A percentile compares a stretch with the other conserved stretches of the same genome.
Evolutionary conservation across 1,139 yeast species (phyloP).

Genomic region (Kodamaea suecica): DNA sequence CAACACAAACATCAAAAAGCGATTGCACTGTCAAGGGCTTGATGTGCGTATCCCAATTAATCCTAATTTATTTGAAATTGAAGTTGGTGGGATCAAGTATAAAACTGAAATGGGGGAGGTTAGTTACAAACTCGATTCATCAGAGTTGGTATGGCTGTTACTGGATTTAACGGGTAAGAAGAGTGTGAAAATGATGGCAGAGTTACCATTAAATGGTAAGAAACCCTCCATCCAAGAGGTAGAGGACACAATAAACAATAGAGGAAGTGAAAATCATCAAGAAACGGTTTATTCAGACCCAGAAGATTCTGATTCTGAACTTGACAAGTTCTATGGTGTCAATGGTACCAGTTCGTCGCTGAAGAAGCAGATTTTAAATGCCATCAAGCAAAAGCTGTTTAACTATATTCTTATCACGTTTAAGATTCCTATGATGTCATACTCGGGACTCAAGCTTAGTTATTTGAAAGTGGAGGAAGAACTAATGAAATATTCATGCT

Average conservation of each 20-base stretch:
- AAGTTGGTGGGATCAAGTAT: slow-evolving; percentile 28
- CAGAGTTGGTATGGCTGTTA: slow-evolving; percentile 60
- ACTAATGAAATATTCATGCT: slow-evolving; percentile 42
- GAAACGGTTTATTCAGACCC: slow-evolving; percentile 9
- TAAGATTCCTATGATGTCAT: slow-evolving; percentile 42
- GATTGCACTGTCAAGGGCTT: slow-evolving; percentile 34
- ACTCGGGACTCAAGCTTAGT: slow-evolving; percentile 41
- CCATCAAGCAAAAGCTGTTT: slow-evolving; percentile 17
- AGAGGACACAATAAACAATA: slow-evolving; percentile 9
- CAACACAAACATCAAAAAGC: slow-evolving; percentile 33
- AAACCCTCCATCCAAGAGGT: slow-evolving; percentile 7
- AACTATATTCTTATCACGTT: slow-evolving; percentile 33
- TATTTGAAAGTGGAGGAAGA: slow-evolving; percentile 43
- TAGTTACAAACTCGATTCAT: slow-evolving; percentile 40
- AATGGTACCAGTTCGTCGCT: slow-evolving; percentile 34
- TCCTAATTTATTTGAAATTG: slow-evolving; percentile 32
- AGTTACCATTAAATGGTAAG: slow-evolving; percentile 20
- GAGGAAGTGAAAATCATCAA: neutral
- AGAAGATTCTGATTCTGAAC: slow-evolving; percentile 25
- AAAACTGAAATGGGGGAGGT: slow-evolving; percentile 45
- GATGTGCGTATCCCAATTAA: slow-evolving; percentile 35
- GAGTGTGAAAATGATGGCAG: slow-evolving; percentile 45
- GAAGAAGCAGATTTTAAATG: slow-evolving; percentile 17
- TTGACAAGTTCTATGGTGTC: slow-evolving; percentile 44
- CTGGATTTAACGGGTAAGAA: slow-evolving; percentile 53